Base-by-base conservation (phyloP, 2,329 filamentous ascomycete species). In the Helminthosporium solani region DNA sequence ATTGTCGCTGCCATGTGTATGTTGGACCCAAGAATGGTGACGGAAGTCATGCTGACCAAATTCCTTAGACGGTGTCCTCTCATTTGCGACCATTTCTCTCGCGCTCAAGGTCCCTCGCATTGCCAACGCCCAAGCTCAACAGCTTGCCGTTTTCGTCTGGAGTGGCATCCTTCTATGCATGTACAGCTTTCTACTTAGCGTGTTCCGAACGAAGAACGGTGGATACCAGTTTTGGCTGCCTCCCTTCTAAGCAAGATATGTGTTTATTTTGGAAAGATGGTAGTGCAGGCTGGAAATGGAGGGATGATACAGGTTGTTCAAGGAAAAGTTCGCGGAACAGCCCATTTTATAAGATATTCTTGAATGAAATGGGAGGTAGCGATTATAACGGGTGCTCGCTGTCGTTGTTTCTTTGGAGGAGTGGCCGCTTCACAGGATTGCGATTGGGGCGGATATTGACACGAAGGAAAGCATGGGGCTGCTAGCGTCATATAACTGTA, bases 201-300 rank as follows among this genome's bases (percentile, higher is more conserved):
- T 96, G 53, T 99, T 99, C 81, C 84, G 91, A 61, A 78, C 87
- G 61, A 99, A 99, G 84, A 99, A 97, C 67, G 84, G 85, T 27
- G 90, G 90, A 19, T 99, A 99, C 73, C 91, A 91, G 14, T 96
- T 97, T 74, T 90, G 85, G 65, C 79, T 99, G 51, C 94, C 94
- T 44, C 94, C 94, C 9, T 97, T 99, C 72, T 85, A 31, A 31
- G 28, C 28, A n/a, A 6, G 14, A 7, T 31, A 8, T 31, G 14
- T 6, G 14, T 31, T 14, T 9, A 25, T 25, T 25, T 25, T 5
- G 23, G n/a, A n/a, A n/a, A n/a, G n/a, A 25, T 5, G 9, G 23
- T 25, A 25, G 6, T 25, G n/a, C 30, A 14, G 15, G 6, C 6
- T n/a, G 15, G 6, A 14, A 15, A 35, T 19, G 16, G 33, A 35